phyloP scores from a whole-genome alignment of 2,329 filamentous ascomycete genomes.

The Nannizzia gypsea region DNA sequence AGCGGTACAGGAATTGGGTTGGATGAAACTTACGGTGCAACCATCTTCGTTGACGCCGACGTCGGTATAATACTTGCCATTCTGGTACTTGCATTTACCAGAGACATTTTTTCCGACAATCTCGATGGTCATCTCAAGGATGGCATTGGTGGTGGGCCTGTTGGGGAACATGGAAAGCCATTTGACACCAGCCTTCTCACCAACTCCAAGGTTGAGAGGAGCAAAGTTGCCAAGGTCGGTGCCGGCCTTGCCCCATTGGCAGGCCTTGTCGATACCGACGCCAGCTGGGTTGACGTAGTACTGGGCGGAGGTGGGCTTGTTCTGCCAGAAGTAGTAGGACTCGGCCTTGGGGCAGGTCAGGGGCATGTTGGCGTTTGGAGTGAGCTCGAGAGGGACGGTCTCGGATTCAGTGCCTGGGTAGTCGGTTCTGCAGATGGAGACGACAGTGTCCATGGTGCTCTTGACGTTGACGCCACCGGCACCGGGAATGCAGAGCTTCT shows the following conservation, averaged over 20 bases:
- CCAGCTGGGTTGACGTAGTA: slow-evolving; percentile 92
- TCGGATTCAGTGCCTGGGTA: slow-evolving; percentile 82
- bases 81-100: slow-evolving; percentile 53
- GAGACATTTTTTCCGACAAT: slow-evolving; percentile 54
- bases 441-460: slow-evolving; percentile 58
- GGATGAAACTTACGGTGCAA: slow-evolving; percentile 61
- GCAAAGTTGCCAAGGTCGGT: slow-evolving; percentile 66
- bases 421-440: slow-evolving; percentile 83
- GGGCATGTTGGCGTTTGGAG: slow-evolving; percentile 46
- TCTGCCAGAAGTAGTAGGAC: slow-evolving; percentile 68
- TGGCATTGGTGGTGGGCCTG: slow-evolving; percentile 55
- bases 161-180: slow-evolving; percentile 83
- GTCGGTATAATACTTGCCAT: slow-evolving; percentile 49
- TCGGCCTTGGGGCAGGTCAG: slow-evolving; percentile 64
- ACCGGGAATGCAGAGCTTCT: slow-evolving; percentile 64
- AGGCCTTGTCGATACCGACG: slow-evolving; percentile 53
- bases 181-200: slow-evolving; percentile 51
- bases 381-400: slow-evolving; percentile 61
- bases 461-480: slow-evolving; percentile 57
- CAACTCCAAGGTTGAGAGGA: slow-evolving; percentile 74
- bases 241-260: slow-evolving; percentile 59
- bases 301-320: slow-evolving; percentile 69
- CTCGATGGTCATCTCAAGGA: slow-evolving; percentile 67
- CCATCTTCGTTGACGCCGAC: slow-evolving; percentile 44
- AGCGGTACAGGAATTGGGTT: not conserved